Base-by-base conservation (phyloP, 768 basidiomycete genomes). In the Boletus edulis region DNA sequence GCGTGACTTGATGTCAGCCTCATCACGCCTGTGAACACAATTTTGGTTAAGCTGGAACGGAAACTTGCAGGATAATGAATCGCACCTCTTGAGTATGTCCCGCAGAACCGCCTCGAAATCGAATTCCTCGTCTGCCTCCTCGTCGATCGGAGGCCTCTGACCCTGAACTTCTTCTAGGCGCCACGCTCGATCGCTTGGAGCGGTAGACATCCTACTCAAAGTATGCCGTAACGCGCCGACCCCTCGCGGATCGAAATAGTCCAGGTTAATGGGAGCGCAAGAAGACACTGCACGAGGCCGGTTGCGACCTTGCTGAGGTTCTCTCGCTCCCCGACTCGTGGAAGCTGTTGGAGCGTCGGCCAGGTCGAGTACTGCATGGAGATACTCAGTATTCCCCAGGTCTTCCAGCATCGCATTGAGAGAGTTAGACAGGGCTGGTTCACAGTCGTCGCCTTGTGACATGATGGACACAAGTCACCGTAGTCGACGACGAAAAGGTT, bases 201-300 rank as follows among this genome's bases (percentile, higher is more conserved):
- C 54, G 2, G 57, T 58, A 11, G 64, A 53, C 32, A 55, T 59
- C 49, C 59, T 55, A 2, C 38, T 65, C 52, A 66, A 20, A 1
- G 59, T 57, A 5, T 39, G 62, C 20, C 66, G 65, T 3, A 66
- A 27, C 8, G 60, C 57, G 4, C 47, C 57, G 35, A 82, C 76
- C 10, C 83, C 85, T 18, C 61, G 60, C 1, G 78, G 81, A 65
- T 86, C 83, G 60, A 86, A 85, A 58, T 75, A 76, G 44, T 77
- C 79, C 18, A 81, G 53, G 24, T 72, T 67, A 4, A 81, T 76
- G 52, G 63, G 72, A 46, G 72, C 77, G 14, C 56, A 31, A n/a
- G 4, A 45, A 10, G 65, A 49, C 3, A 5, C 15, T 1, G 59
- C 41, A 10, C 52, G 54, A 34, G 53, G 49, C 40, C 46, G 35